Evolutionary conservation across 176 grass and related monocot species (phyloP), one percentile per base, ranked within the genome.

Genomic region (Ensete ventricosum): DNA sequence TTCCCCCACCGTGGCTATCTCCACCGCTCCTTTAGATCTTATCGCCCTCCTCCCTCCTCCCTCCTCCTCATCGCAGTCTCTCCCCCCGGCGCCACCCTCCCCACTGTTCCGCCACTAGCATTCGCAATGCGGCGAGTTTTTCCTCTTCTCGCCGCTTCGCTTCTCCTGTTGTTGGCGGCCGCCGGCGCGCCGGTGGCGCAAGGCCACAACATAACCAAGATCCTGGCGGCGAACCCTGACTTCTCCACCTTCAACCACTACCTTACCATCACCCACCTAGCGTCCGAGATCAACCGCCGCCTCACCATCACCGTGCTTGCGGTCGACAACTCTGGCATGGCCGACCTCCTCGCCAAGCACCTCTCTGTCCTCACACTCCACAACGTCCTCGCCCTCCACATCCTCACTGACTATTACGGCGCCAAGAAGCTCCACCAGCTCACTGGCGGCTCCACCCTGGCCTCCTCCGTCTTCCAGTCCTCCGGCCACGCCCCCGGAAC

Each of bases 401-500:
- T 99, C 80, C 81, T 99, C 52, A 88, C 88, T 71, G 95, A 99
- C 87, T 99, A 94, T 79, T 99, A 84, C 69, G 90, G 91, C 76
- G 73, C 81, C 50, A 94, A 94, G 84, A 99, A 99, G 88, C 90
- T 99, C 64, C 91, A 99, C 82, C 88, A 94, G 78, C 86, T 99
- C 24, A 77, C 90, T 5, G 71, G 78, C 43, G 83, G 80, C 25
- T 89, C 87, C 63, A 91, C 90, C 51, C 82, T 86, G 20, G 86
- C 86, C 29, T 89, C 95, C 69, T 84, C 95, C 54, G 53, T 99
- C 78, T 99, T 99, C 87, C 95, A 99, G 86, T 84, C 83, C 62
- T 87, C 90, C 54, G 90, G 90, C 5, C 64, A 78, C 20, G 90
- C 90, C 51, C 68, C 74, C 1, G 90, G 84, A 17, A 92, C 83